These are phyloP conservation scores for Haplographium delicatum DNA, from an alignment of 495 filamentous ascomycete species.

Conservation along the genomic window DNA sequence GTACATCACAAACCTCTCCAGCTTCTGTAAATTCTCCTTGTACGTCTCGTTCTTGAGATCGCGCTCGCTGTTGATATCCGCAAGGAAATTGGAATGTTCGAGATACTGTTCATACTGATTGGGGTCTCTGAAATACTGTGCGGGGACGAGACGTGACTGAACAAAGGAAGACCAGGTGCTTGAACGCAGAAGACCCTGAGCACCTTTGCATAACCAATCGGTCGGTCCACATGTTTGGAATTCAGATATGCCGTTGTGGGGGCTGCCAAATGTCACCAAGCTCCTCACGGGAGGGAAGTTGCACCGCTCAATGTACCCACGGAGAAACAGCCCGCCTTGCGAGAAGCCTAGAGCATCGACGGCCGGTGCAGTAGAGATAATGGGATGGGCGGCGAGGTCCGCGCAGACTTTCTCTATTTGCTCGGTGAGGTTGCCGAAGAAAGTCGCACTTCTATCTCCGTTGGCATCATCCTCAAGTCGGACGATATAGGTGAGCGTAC, in stretches of 20 bases:
- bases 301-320: constrained; percentile 89
- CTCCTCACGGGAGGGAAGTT: constrained; percentile 73
- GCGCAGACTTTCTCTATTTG: constrained; percentile 77
- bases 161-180: constrained; percentile 74
- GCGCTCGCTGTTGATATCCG: constrained; percentile 97
- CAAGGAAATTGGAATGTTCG: constrained; percentile 84
- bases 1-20: constrained; percentile 84
- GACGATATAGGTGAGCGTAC: constrained; percentile 78
- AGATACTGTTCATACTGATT: constrained; percentile 68
- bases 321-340: constrained; percentile 93
- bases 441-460: constrained; percentile 72
- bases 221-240: constrained; percentile 59
- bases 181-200: constrained; percentile 62
- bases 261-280: constrained; percentile 86
- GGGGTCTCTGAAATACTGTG: constrained; percentile 89
- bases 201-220: constrained; percentile 78
- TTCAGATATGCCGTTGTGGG: constrained; percentile 87
- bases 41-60: constrained; percentile 67
- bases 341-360: constrained; percentile 92
- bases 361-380: constrained; percentile 72
- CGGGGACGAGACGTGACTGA: constrained; percentile 77
- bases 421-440: constrained; percentile 82
- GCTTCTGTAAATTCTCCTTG: constrained; percentile 56
- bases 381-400: constrained; percentile 69
- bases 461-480: constrained; percentile 60